Conservation (phyloP, 768 basidiomycete species). For the Ramaria sp. region DNA sequence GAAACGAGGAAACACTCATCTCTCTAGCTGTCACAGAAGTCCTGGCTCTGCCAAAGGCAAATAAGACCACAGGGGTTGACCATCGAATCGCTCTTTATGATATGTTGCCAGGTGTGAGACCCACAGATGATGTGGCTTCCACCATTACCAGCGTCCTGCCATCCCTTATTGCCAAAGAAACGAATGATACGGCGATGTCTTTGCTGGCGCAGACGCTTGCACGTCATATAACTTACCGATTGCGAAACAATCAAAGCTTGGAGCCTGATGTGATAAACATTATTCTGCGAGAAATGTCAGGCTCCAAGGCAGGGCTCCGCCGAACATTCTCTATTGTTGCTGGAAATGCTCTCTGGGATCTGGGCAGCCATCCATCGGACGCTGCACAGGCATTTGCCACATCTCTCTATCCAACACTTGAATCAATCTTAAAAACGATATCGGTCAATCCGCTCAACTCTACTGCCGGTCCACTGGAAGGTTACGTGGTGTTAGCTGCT, state of each 20-base stretch:
- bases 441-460: slow-evolving; percentile 48
- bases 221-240: slow-evolving; percentile 45
- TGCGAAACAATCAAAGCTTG: slow-evolving; percentile 33
- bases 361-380: slow-evolving; percentile 28
- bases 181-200: slow-evolving; percentile 53
- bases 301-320: slow-evolving; percentile 48
- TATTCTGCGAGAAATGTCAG: slow-evolving; percentile 64
- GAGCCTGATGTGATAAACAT: slow-evolving; percentile 34
- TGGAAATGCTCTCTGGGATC: slow-evolving; percentile 48
- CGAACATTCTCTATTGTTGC: slow-evolving; percentile 54
- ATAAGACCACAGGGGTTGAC: slow-evolving; percentile 82
- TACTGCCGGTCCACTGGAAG: slow-evolving; percentile 66
- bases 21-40: slow-evolving; percentile 48
- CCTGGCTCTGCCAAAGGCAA: slow-evolving; percentile 61
- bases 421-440: slow-evolving; percentile 57
- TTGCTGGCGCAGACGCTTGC: slow-evolving; percentile 46
- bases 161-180: slow-evolving; percentile 57
- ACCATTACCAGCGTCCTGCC: slow-evolving; percentile 32
- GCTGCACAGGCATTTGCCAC: slow-evolving; percentile 43
- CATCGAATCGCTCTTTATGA: slow-evolving; percentile 74
- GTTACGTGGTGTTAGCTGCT: slow-evolving; percentile 64
- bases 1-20: slow-evolving; percentile 28
- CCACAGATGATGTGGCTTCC: slow-evolving; percentile 40
- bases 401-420: slow-evolving; percentile 49
- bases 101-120: slow-evolving; percentile 51